Evolutionary conservation across 805 yeast species (phyloP), one percentile per base, ranked within the genome.

Genomic region (Yamadazyma paraphyllophila): DNA sequence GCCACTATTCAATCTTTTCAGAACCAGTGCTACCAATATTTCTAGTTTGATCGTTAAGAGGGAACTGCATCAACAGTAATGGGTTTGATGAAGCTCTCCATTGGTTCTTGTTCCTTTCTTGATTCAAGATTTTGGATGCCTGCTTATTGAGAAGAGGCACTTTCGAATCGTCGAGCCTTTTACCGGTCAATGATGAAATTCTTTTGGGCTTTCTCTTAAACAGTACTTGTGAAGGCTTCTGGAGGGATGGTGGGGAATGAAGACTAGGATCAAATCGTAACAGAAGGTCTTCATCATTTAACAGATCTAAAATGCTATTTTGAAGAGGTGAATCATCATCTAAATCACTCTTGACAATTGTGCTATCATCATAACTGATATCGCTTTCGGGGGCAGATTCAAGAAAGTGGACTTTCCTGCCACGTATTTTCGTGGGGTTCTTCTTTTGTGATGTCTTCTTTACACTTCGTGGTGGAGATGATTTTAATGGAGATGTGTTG

Each of bases 331-430:
- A 62, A 41, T 58, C 63, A 14, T 63, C 66, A 17, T 62, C 65
- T 10, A 50, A 20, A 36, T 62, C 68, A 41, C 60, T 61, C 26
- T 49, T 57, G 10, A 44, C 37, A 32, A 47, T 47, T 29, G 16
- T 16, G 32, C 56, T 52, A 7, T 51, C 53, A 3, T 61, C 54
- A 11, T 60, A 66, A 39, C 70, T 67, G 17, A 55, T 32, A 48
- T 67, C 72, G 44, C 69, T 61, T 16, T 65, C 69, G 25, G 46
- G 39, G 2, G 47, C 24, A 14, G 50, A 41, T 20, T 54, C 55
- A 2, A 70, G 71, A 77, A 79, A 76, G 49, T 79, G 66, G 1
- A 77, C 81, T 47, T 68, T 74, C 43, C 74, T 74, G 10, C 59
- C 36, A 15, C 26, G 24, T 4, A 44, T n/a, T 12, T 20, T 15